These are phyloP conservation scores for Rhodofomes roseus DNA, from an alignment of 1,284 basidiomycete species.

Conservation along the genomic window DNA sequence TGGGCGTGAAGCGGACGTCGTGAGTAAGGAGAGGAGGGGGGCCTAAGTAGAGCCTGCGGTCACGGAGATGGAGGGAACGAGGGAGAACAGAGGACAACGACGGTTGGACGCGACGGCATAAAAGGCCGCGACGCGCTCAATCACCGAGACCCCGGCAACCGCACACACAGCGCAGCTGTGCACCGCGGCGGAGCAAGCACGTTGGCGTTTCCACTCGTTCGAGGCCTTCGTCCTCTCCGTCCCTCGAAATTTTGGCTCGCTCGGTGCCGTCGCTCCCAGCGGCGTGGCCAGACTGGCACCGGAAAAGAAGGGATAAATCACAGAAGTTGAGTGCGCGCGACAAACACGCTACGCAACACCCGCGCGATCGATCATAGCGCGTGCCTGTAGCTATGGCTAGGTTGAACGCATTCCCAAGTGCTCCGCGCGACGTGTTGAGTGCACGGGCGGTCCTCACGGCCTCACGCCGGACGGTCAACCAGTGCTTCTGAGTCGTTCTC, in stretches of 20 bases:
- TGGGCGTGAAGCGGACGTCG: conserved; percentile 14
- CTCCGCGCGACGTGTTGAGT: not conserved
- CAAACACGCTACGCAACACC: no score
- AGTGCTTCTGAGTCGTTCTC: not conserved
- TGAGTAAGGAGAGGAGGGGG: conserved; percentile 15
- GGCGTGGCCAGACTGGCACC: not conserved
- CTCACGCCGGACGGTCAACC: not conserved
- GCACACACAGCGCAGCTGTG: not conserved
- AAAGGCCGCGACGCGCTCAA: conserved; percentile 5
- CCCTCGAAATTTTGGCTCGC: not conserved
- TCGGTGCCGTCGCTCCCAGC: not conserved
- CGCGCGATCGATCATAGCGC: no score
- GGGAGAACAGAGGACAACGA: conserved; percentile 13
- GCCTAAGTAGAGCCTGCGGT: conserved; percentile 12
- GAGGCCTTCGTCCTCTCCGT: not conserved
- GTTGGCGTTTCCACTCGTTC: not conserved
- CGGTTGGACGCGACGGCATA: conserved; percentile 4
- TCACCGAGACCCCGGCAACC: conserved; percentile 15
- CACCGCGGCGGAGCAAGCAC: not conserved
- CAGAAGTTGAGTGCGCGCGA: not conserved
- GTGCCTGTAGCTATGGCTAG: no score
- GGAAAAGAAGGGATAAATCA: not conserved
- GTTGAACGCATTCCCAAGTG: no score
- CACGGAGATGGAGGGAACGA: conserved; percentile 13
- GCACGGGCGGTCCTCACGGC: not conserved